Conservation (phyloP, 257 asterid species). For the Dorcoceras hygrometricum region DNA sequence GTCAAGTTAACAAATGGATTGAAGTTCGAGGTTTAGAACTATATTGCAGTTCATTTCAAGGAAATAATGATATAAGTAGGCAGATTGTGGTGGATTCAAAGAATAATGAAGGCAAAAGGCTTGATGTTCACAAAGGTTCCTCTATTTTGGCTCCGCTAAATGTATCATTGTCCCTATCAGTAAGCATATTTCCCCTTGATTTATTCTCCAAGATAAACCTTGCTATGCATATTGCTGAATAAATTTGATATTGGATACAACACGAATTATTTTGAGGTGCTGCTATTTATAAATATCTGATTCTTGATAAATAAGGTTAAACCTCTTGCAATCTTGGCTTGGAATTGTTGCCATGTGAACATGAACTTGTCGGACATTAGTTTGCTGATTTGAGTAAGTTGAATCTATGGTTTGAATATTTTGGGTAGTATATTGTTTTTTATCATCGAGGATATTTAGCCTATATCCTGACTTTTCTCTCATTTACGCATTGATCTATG, state of each 20-base stretch:
- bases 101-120: constrained; percentile 30
- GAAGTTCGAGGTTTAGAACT: constrained; percentile 79
- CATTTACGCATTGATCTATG: no score
- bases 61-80: constrained; percentile 37
- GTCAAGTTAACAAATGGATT: constrained; percentile 79
- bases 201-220: constrained; percentile 2
- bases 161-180: constrained; percentile 67
- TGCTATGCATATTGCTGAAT: constrained; percentile 5
- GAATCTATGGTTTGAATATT: constrained; percentile 6
- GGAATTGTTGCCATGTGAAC: constrained; percentile 6
- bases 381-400: constrained; percentile 1
- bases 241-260: constrained; percentile 1
- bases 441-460: background rate
- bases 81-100: constrained; percentile 32
- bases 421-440: background rate
- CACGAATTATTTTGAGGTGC: background rate
- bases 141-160: constrained; percentile 64
- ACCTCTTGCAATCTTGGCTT: background rate
- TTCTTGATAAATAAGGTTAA: constrained; percentile 10
- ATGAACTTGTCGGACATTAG: constrained; percentile 4
- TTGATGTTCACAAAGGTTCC: constrained; percentile 34
- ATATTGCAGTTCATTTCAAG: constrained; percentile 51
- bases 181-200: constrained; percentile 35
- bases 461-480: background rate
- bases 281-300: constrained; percentile 10